phyloP scores from a whole-genome alignment of 805 yeast genomes.

The Yamadazyma ubonensis region DNA sequence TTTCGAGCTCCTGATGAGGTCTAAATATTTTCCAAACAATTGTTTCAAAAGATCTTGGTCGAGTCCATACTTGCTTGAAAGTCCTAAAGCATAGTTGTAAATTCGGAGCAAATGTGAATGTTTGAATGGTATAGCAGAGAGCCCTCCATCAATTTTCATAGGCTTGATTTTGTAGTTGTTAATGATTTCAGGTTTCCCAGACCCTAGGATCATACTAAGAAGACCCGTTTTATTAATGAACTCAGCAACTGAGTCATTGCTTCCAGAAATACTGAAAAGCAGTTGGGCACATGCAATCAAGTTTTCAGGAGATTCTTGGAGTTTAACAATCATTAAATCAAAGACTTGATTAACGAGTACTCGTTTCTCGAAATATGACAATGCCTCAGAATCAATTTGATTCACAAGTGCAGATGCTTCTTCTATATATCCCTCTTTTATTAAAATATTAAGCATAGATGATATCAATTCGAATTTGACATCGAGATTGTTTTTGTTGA shows the following conservation, averaged over 20 bases:
- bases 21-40: slow-evolving; percentile 20
- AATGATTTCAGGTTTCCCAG: slow-evolving; percentile 17
- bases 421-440: slow-evolving; percentile 27
- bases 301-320: slow-evolving; percentile 31
- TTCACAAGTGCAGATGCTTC: slow-evolving; percentile 38
- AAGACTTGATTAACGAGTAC: slow-evolving; percentile 31
- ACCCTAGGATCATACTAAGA: slow-evolving; percentile 25
- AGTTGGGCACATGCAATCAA: slow-evolving; percentile 37
- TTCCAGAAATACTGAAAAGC: slow-evolving; percentile 18
- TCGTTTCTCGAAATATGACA: slow-evolving; percentile 19
- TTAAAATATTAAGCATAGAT: slow-evolving; percentile 29
- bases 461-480: slow-evolving; percentile 25
- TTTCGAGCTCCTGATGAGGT: not conserved
- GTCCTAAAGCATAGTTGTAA: slow-evolving; percentile 24
- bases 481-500: slow-evolving; percentile 25
- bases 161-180: not conserved
- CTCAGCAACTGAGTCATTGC: slow-evolving; percentile 15
- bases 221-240: slow-evolving; percentile 28
- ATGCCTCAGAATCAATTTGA: slow-evolving; percentile 23
- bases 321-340: slow-evolving; percentile 28
- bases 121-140: slow-evolving; percentile 8
- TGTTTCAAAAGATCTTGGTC: slow-evolving; percentile 17
- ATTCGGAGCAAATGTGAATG: slow-evolving; percentile 16
- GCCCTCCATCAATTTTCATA: slow-evolving; percentile 19
- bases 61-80: slow-evolving; percentile 17